Percentiles rank a stretch among this genome's conserved stretches.
Conservation (phyloP, 148 eudicot genomes). For the Camellia sinensis region DNA sequence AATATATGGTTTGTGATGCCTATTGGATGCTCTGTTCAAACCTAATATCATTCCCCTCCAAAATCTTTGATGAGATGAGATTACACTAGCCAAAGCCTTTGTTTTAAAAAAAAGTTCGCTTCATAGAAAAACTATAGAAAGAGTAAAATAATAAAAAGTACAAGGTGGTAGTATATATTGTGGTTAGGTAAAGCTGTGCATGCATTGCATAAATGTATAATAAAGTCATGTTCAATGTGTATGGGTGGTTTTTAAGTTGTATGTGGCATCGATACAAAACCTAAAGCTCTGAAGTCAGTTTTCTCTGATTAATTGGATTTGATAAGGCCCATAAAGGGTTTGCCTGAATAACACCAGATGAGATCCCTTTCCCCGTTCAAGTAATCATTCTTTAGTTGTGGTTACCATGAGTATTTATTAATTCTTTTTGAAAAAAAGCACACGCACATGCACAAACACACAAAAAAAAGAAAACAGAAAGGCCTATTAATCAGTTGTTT, state of each 20-base stretch:
- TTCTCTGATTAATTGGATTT: too few species aligned
- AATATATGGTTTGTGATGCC: neutral
- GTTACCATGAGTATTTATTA: too few species aligned
- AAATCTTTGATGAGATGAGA: slow-evolving; percentile 37
- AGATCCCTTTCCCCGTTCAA: too few species aligned
- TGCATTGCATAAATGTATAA: neutral
- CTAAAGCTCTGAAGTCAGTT: too few species aligned
- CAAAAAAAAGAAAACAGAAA: too few species aligned
- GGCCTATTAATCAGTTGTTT: too few species aligned
- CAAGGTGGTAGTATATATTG: neutral
- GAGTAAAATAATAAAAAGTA: neutral
- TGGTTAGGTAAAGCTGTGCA: neutral
- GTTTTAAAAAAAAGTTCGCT: neutral
- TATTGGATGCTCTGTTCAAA: neutral
- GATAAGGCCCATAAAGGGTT: too few species aligned
- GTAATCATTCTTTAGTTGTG: too few species aligned
- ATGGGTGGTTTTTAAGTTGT: neutral
- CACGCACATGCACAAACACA: too few species aligned
- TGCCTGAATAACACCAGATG: too few species aligned
- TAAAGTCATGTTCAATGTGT: neutral
- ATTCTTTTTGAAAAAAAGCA: too few species aligned
- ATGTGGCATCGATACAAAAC: neutral
- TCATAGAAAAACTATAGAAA: neutral
- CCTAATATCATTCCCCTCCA: neutral
- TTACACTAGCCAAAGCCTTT: slow-evolving; percentile 15